These are phyloP conservation scores for Cornus florida DNA, from an alignment of 148 eudicot species.

Conservation along the genomic window DNA sequence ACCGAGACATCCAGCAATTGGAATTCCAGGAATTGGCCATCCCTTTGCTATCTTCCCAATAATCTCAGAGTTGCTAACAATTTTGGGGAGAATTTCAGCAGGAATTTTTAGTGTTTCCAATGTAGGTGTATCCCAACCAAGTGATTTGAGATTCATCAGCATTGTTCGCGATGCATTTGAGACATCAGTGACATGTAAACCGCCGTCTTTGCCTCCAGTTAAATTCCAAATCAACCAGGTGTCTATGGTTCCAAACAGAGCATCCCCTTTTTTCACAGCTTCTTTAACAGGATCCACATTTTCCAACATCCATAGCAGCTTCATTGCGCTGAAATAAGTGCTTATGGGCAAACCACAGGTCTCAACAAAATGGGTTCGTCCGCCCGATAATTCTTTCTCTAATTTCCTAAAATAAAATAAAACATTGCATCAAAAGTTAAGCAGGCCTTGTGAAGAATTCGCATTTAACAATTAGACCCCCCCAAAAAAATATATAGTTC, in stretches of 20 bases:
- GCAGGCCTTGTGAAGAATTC: not conserved
- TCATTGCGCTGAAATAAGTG: conserved; percentile 94
- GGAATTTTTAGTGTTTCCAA: conserved; percentile 67
- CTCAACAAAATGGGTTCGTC: conserved; percentile 79
- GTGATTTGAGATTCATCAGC: conserved; percentile 87
- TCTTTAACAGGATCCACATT: conserved; percentile 73
- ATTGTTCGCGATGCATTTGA: conserved; percentile 96
- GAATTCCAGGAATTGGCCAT: conserved; percentile 82
- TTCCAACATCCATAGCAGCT: conserved; percentile 84
- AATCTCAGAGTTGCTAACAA: conserved; percentile 80
- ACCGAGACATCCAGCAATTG: conserved; percentile 95
- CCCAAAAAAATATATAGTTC: too few relatives aligned
- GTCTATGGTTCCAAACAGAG: conserved; percentile 93
- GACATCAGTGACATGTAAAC: conserved; percentile 89
- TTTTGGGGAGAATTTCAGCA: conserved; percentile 64
- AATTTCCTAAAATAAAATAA: conserved; percentile 53
- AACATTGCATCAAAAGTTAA: conserved; percentile 2
- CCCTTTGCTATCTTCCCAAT: conserved; percentile 69
- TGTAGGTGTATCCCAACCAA: conserved; percentile 73
- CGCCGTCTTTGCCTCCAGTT: conserved; percentile 73
- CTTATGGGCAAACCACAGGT: conserved; percentile 93
- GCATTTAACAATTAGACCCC: not conserved
- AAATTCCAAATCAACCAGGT: conserved; percentile 96
- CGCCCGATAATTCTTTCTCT: conserved; percentile 83
- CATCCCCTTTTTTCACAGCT: conserved; percentile 76